Base-by-base conservation (phyloP, 129 eudicot species). In the Scalesia atractyloides region DNA sequence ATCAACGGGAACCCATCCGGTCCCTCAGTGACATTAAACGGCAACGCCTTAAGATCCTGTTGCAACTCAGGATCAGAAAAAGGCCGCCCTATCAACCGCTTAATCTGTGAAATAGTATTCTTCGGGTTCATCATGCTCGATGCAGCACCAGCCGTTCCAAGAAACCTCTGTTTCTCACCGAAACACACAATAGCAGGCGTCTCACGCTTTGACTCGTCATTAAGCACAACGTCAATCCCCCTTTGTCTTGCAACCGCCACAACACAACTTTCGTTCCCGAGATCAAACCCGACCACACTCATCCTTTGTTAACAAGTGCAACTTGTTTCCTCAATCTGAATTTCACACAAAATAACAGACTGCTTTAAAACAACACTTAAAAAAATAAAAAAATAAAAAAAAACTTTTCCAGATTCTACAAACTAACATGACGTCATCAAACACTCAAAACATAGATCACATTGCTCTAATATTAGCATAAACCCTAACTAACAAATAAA, bases 191-290 rank as follows among this genome's bases (percentile, higher is more conserved):
- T 53, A 66, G 96, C 94, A 56, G 98, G 96, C 43, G 98, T 92
- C 82, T 92, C 91, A 15, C 96, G 86, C 46, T 86, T 92, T 11
- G 97, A 92, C 69, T 89, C 96, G 20, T 89, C 97, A 53, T 92
- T 92, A 57, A 92, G 89, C 34, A 89, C 96, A 52, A 92, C 91
- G 71, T 92, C 96, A 34, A 92, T 92, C 0, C 97, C 97, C 47
- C 98, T 80, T 62, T 92, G 98, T 70, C 98, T 83, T 44, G 98
- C 98, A 76, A 92, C 96, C 9, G 98, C 96, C 63, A 92, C 98
- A 16, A 92, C 98, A 30, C 96, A 75, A 46, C 92, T 92, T 82
- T 92, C 98, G 44, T 89, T 92, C 33, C 98, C 96, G 72, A 92
- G 81, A 79, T 89, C 98, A 86, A 92, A 89, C 54, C 98, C 98